These are phyloP conservation scores for Lactarius tabidus DNA, from an alignment of 768 basidiomycete genomes.

Conservation along the genomic window DNA sequence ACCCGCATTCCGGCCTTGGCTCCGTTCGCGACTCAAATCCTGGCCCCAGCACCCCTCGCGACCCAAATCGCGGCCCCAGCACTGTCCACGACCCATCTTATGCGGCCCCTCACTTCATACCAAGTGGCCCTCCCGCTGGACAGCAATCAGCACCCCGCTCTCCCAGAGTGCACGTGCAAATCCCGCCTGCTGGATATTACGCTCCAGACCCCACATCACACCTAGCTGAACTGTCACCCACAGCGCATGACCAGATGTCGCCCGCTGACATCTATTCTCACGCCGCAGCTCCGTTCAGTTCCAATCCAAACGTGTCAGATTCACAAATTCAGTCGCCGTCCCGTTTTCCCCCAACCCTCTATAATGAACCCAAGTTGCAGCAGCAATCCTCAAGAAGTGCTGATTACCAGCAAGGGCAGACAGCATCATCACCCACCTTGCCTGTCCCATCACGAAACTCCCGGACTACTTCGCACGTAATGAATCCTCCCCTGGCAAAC, in stretches of 20 bases:
- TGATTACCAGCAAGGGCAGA: slow-evolving; percentile 3
- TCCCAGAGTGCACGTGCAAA: slow-evolving; percentile 9
- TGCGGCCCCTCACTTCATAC: background rate
- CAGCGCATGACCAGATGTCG: background rate
- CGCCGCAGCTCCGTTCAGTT: background rate
- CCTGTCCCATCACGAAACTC: slow-evolving; percentile 9
- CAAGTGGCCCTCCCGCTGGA: background rate
- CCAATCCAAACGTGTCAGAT: background rate
- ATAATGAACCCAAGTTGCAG: slow-evolving; percentile 15
- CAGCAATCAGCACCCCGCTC: background rate
- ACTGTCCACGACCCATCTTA: background rate
- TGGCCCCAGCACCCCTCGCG: too few species aligned
- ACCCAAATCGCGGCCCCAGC: too few species aligned
- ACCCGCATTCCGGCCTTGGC: too few species aligned
- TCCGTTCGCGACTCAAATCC: too few species aligned
- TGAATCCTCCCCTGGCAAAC: background rate
- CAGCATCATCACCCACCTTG: slow-evolving; percentile 6
- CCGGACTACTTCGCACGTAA: slow-evolving; percentile 4
- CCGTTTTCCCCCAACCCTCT: slow-evolving; percentile 19
- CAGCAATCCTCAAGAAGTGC: background rate
- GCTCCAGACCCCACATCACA: slow-evolving; percentile 5
- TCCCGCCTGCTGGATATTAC: slow-evolving; percentile 14
- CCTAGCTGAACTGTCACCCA: background rate
- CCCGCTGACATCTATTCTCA: slow-evolving; percentile 1
- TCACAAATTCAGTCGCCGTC: background rate